Evolutionary conservation across 345 rosid genomes (phyloP), one percentile per base, ranked within the genome.

Genomic region (Bruguiera sexangula): DNA sequence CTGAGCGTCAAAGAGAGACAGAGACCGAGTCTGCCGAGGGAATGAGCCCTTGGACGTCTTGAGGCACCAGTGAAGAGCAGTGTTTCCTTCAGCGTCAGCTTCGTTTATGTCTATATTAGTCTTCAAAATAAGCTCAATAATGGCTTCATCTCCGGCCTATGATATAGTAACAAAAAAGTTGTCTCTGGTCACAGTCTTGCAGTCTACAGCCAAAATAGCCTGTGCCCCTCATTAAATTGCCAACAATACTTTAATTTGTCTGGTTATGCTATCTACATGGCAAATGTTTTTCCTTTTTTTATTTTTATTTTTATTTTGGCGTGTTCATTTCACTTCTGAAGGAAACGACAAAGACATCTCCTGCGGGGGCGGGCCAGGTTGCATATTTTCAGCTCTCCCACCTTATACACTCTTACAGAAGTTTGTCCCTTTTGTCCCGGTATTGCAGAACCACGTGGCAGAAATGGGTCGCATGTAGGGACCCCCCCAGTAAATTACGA

Each of bases 111-210:
- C 84, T 8, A 76, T 72, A 76, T 80, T 75, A 29, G 84, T 81
- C 82, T 88, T 85, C 70, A 92, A 66, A 73, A 89, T 88, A 75
- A 89, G 78, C 72, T 88, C 82, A 67, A 88, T 69, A 11, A 92
- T 76, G 54, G 80, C 85, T 84, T 86, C 94, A 73, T 92, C 96
- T 80, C 88, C 89, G 26, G 85, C 92, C 97, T 92, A 76, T 13
- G 18, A 43, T 15, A 3, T 13, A 13, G 50, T 43, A 43, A 13
- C 6, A 27, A 55, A 66, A 62, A 8, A 64, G 73, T 46, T 66
- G 63, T 53, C 52, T 6, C n/a, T 21, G 62, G 68, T 43, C 43
- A 75, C 54, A 65, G 26, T 6, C 5, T 31, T 39, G 48, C 13
- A 39, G 48, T 39, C 48, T 39, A 39, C 50, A 13, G 50, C 50